Base-by-base conservation (phyloP, 805 yeast species). In the Metschnikowia kofuensis region DNA sequence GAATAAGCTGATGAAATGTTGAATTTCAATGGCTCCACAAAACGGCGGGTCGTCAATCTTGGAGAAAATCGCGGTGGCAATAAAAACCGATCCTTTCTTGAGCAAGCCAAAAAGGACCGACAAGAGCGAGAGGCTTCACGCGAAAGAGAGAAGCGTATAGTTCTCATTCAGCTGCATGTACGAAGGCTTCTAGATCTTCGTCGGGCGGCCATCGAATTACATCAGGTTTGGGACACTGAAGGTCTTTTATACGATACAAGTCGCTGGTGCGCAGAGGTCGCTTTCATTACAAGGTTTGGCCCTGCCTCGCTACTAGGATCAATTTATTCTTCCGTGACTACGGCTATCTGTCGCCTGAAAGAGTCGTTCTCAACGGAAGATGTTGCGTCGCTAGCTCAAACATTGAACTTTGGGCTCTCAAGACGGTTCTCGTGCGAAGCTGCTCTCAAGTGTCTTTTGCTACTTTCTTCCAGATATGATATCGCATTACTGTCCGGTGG, bases 21-120 rank as follows among this genome's bases (percentile, higher is more conserved):
- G 37, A 82, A 84, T 68, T 88, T 87, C 68, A 78, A 82, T 10
- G 95, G 95, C 6, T 83, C 80, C 55, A 72, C 82, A 15, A 76
- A 81, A 53, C 71, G 82, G 45, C 70, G 86, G 35, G 78, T 78
- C 45, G 79, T 86, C 52, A 87, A 92, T 70, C 74, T 81, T 56
- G 77, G 92, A 60, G 69, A 85, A 63, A 53, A 64, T 65, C 42
- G 49, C 9, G 45, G 52, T 9, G 65, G 58, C 59, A 59, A 65
- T 45, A 41, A 38, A 13, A 44, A 46, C 31, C 43, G 39, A 48
- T 64, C 76, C 56, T 72, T 77, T 44, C 66, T 92, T n/a, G 79
- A 78, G 49, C 82, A 79, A 54, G 83, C 96, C 4, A 80, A 80
- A 55, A 68, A 69, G 36, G 89, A 87, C 52, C 74, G 97, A 36